phyloP scores from a whole-genome alignment of 1,284 basidiomycete genomes.

The Termitomyces sp. region DNA sequence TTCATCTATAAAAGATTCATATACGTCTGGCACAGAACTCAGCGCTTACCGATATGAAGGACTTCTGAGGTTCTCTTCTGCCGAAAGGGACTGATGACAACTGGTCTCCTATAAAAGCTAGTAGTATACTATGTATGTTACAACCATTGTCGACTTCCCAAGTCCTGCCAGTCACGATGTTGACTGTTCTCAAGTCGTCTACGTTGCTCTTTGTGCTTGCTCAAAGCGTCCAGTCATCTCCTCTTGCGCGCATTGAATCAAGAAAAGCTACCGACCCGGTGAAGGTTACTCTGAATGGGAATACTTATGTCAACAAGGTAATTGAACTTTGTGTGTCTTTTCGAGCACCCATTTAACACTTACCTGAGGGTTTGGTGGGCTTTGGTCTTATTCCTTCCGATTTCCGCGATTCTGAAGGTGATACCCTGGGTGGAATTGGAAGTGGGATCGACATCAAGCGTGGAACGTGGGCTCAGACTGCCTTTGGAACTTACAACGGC shows the following conservation, averaged over 20 bases:
- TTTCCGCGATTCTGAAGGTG: constrained; percentile 21
- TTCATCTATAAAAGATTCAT: too few relatives aligned
- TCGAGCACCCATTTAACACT: background rate
- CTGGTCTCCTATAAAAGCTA: background rate
- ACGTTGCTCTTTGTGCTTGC: background rate
- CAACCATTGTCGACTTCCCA: background rate
- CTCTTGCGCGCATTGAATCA: background rate
- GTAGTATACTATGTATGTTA: background rate
- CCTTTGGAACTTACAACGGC: constrained; percentile 13
- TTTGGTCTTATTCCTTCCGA: constrained; percentile 22
- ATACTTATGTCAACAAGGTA: constrained; percentile 21
- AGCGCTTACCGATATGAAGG: background rate
- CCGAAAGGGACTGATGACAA: background rate
- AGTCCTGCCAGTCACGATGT: background rate
- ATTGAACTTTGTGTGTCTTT: background rate
- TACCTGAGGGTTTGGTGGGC: constrained; percentile 12
- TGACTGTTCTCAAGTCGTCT: background rate
- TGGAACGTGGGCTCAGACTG: constrained; percentile 18
- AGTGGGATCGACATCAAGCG: constrained; percentile 22
- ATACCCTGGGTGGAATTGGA: constrained; percentile 23
- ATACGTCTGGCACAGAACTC: background rate
- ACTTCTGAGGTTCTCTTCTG: background rate
- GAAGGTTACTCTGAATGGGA: constrained; percentile 15
- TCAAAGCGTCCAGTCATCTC: background rate
- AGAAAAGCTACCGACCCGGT: constrained; percentile 5